These are phyloP conservation scores for Brassica hybrid DNA, from an alignment of 441 rosid species.

Conservation along the genomic window DNA sequence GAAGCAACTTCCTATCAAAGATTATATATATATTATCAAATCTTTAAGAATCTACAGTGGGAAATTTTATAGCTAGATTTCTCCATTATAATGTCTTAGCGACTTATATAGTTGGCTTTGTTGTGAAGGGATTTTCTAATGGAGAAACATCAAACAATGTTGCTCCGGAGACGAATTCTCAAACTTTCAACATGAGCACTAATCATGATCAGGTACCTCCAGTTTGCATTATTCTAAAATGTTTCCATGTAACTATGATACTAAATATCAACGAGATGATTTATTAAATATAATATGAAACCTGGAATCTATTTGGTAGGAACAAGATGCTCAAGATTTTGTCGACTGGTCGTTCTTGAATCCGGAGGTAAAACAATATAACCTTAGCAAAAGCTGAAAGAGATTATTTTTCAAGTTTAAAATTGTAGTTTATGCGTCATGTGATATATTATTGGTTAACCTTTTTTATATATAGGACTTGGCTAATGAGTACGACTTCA, in stretches of 20 bases:
- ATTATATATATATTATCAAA: neutral
- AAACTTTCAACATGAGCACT: conserved; percentile 29
- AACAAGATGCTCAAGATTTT: conserved; percentile 23
- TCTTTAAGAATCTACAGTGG: neutral
- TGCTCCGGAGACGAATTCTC: conserved; percentile 25
- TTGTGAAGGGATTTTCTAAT: conserved; percentile 31
- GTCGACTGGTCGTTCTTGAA: conserved; percentile 38
- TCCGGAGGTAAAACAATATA: conserved; percentile 40
- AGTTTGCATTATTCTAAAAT: neutral
- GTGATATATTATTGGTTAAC: neutral
- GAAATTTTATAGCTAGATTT: neutral
- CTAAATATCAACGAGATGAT: conserved; percentile 1
- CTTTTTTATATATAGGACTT: conserved; percentile 46
- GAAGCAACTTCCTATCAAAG: neutral
- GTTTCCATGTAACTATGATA: neutral
- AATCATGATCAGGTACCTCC: conserved; percentile 40
- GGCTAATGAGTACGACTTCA: conserved; percentile 47
- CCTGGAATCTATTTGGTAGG: conserved; percentile 33
- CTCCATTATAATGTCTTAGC: neutral
- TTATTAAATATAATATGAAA: conserved; percentile 4
- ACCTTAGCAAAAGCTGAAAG: neutral
- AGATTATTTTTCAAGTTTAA: neutral
- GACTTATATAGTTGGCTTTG: neutral
- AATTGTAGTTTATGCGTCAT: neutral
- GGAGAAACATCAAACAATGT: conserved; percentile 25